Percentiles rank a stretch among this genome's conserved stretches.
phyloP scores from a whole-genome alignment of 2,329 filamentous ascomycete genomes.

The Aspergillus jensenii region DNA sequence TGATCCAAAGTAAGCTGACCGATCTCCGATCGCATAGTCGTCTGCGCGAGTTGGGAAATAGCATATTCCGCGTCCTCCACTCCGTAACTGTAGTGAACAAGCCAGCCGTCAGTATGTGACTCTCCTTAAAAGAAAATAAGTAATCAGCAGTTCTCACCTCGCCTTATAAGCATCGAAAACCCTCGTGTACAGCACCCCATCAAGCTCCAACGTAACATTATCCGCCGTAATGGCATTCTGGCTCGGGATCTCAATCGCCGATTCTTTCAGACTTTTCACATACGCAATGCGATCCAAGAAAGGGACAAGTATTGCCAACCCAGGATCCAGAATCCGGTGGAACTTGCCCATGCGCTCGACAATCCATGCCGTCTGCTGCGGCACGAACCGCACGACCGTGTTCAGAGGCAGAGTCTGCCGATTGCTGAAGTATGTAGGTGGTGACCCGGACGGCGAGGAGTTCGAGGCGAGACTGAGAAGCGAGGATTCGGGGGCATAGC shows the following conservation, averaged over 20 bases:
- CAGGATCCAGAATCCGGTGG: slow-evolving; percentile 87
- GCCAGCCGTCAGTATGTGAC: neutral
- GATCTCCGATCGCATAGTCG: slow-evolving; percentile 98
- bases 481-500: slow-evolving; percentile 33
- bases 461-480: slow-evolving; percentile 30
- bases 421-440: slow-evolving; percentile 75
- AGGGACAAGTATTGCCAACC: slow-evolving; percentile 82
- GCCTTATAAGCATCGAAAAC: slow-evolving; percentile 99
- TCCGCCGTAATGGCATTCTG: slow-evolving; percentile 98
- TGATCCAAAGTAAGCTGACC: slow-evolving; percentile 95
- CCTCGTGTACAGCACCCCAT: slow-evolving; percentile 91
- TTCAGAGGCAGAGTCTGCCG: slow-evolving; percentile 75
- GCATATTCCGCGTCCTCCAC: slow-evolving; percentile 99
- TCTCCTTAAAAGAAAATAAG: neutral
- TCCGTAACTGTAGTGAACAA: slow-evolving; percentile 68
- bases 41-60: slow-evolving; percentile 96
- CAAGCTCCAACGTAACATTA: slow-evolving; percentile 94
- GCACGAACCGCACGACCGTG: slow-evolving; percentile 92
- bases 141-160: slow-evolving; percentile 57
- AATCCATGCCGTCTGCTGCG: slow-evolving; percentile 99
- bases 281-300: slow-evolving; percentile 96
- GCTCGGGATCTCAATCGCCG: slow-evolving; percentile 92
- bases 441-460: slow-evolving; percentile 26
- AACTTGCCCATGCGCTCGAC: slow-evolving; percentile 99
- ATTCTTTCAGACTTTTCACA: slow-evolving; percentile 95